phyloP scores from a whole-genome alignment of 176 grass and related monocot species.

The Aechmea fasciata region DNA sequence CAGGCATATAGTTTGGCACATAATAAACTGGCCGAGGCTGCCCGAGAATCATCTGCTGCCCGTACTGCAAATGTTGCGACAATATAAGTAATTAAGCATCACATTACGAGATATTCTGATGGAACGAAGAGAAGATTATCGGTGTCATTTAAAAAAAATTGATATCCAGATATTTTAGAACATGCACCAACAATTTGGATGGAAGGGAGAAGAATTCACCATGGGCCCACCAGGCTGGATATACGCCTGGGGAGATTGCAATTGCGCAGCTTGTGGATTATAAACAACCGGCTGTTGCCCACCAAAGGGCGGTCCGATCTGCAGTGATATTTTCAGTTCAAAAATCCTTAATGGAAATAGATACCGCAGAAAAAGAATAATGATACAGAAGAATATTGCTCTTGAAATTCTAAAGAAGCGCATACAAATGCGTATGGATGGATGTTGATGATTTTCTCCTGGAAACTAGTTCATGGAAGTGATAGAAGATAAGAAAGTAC shows the following conservation, averaged over 20 bases:
- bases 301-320: constrained; percentile 3
- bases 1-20: constrained; percentile 4
- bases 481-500: not conserved
- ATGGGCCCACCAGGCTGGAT: not conserved
- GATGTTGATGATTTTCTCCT: too few species aligned
- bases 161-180: not conserved
- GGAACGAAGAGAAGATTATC: not conserved
- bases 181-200: not conserved
- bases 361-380: too few species aligned
- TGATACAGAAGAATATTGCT: too few species aligned
- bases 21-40: constrained; percentile 10
- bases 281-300: constrained; percentile 5
- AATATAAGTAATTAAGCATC: not conserved
- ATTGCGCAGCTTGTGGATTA: constrained; percentile 5
- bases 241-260: constrained; percentile 4
- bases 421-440: too few species aligned
- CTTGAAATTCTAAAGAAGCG: too few species aligned
- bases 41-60: constrained; percentile 1
- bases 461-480: not conserved
- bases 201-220: not conserved
- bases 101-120: not conserved
- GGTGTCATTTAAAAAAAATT: not conserved
- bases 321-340: not conserved
- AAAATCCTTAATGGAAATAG: not conserved
- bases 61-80: constrained; percentile 1